Percentiles rank a stretch among this genome's conserved stretches.
Conservation (phyloP, 768 basidiomycete genomes). For the Lanmaoa pseudosensibilis region DNA sequence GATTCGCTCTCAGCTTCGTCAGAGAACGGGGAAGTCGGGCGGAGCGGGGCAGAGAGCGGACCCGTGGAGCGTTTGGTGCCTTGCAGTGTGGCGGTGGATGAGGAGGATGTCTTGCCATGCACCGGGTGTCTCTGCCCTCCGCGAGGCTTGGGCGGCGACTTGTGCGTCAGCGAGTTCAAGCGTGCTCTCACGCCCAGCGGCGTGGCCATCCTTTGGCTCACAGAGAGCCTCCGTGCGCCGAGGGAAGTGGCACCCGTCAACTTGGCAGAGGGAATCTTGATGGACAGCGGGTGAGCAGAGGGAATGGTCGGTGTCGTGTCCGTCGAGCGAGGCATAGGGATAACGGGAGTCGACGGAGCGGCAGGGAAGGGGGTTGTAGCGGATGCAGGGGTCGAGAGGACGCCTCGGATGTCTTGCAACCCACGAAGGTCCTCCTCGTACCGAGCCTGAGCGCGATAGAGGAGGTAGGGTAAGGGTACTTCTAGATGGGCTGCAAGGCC, state of each 20-base stretch:
- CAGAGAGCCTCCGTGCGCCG: conserved; percentile 30
- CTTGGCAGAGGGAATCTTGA: conserved; percentile 26
- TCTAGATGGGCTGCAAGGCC: conserved; percentile 75
- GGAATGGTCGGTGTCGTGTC: conserved; percentile 17
- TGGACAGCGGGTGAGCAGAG: conserved; percentile 20
- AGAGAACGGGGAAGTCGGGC: conserved; percentile 51
- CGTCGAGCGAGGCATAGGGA: conserved; percentile 12
- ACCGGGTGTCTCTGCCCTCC: conserved; percentile 4
- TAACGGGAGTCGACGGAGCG: conserved; percentile 13
- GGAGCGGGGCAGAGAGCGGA: conserved; percentile 32
- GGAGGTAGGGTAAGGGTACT: conserved; percentile 80
- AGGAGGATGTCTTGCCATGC: conserved; percentile 55
- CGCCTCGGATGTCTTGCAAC: conserved; percentile 67
- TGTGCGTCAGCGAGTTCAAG: conserved; percentile 63
- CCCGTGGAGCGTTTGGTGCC: conserved; percentile 35
- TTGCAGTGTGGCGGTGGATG: conserved; percentile 73
- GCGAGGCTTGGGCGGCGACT: conserved; percentile 41
- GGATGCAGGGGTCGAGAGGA: conserved; percentile 47
- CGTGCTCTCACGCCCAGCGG: conserved; percentile 70
- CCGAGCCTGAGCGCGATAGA: conserved; percentile 79
- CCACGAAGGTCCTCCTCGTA: conserved; percentile 85
- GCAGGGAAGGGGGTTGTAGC: conserved; percentile 28
- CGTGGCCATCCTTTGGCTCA: conserved; percentile 48
- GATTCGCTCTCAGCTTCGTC: conserved; percentile 54
- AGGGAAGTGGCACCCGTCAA: conserved; percentile 4